Base-by-base conservation (phyloP, 495 filamentous ascomycete genomes). In the Choiromyces venosus region DNA sequence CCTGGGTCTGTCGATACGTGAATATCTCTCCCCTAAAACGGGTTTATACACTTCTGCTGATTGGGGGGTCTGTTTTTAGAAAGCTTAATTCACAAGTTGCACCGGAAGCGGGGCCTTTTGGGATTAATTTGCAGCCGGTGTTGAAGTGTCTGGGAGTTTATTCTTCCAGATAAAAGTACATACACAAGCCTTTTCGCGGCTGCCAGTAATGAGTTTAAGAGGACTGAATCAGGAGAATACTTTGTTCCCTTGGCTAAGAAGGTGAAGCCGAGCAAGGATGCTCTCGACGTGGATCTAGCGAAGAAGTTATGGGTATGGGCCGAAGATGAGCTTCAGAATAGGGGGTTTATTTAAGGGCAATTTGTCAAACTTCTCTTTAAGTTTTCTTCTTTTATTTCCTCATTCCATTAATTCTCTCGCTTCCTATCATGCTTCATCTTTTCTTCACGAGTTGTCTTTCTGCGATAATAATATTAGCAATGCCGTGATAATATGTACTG, bases 191-290 rank as follows among this genome's bases (percentile, higher is more conserved):
- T 74, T 18, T 74, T 69, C 38, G n/a, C 72, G 25, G 38, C 16
- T 9, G 71, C 74, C 18, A 75, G 74, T 37, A 14, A 39, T 25
- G 10, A 74, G 38, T 56, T 75, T 3, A 83, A 76, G 40, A 79
- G 82, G 0, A 36, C 86, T 21, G 77, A 83, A n/a, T 86, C 85
- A 72, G 87, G 88, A 0, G 85, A 81, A n/a, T 90, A 87, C 78
- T 91, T 89, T 80, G 83, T 83, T 65, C 89, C 88, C 4, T 77
- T 91, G 68, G 70, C 68, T 21, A 74, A 78, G 44, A 74, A 74
- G 40, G 70, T 65, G 25, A 75, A 70, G 19, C 74, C 74, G 19
- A 76, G 71, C 52, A 78, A 80, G 69, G 81, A 82, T 69, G 85
- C 82, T 5, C 80, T 76, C 38, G 83, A 92, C 77, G 80, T 78